phyloP scores from a whole-genome alignment of 2,329 filamentous ascomycete genomes.

The Gnomoniopsis sp. region DNA sequence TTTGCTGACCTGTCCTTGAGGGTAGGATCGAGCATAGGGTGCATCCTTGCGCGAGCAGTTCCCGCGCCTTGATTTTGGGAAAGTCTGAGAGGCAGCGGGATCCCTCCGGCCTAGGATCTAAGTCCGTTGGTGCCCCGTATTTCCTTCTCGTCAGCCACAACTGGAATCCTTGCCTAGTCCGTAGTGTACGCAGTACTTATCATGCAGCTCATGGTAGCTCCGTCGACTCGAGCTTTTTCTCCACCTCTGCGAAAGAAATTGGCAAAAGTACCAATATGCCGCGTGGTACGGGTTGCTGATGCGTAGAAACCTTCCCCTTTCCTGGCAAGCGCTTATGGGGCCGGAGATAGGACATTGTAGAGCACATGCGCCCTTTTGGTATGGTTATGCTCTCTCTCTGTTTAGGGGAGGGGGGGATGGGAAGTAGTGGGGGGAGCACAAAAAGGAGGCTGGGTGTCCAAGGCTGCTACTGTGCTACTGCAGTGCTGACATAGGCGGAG shows the following conservation, averaged over 20 bases:
- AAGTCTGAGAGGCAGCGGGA: neutral
- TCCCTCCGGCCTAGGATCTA: no score
- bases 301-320: neutral
- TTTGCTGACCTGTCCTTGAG: neutral
- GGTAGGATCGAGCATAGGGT: neutral
- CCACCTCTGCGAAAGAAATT: no score
- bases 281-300: neutral
- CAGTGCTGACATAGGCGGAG: constrained; percentile 1
- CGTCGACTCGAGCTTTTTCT: no score
- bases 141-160: no score
- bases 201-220: no score
- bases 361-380: neutral
- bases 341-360: neutral
- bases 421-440: neutral
- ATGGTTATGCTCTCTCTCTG: no score
- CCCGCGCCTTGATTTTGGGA: neutral
- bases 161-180: no score
- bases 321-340: neutral
- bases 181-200: neutral
- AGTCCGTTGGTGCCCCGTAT: neutral
- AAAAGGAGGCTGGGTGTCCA: constrained; percentile 1
- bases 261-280: no score
- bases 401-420: neutral
- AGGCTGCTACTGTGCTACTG: no score
- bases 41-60: neutral